Evolutionary conservation across 768 basidiomycete genomes (phyloP).

Genomic region (Grammothele lineata): DNA sequence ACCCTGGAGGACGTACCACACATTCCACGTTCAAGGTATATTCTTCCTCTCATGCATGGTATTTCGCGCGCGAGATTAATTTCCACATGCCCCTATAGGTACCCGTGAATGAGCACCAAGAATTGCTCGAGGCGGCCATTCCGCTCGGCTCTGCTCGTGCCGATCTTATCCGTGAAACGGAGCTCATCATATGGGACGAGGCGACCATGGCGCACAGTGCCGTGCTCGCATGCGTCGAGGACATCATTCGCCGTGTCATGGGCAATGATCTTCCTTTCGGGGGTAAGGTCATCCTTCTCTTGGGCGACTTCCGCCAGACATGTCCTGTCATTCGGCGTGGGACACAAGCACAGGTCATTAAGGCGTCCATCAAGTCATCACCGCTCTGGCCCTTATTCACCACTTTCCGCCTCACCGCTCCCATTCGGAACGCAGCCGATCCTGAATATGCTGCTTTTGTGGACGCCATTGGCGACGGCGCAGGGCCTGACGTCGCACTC

Average conservation of each 20-base stretch:
- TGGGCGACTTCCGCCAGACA: slow-evolving; percentile 36
- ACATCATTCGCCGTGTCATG: slow-evolving; percentile 20
- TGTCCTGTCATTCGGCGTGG: slow-evolving; percentile 31
- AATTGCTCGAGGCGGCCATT: slow-evolving; percentile 28
- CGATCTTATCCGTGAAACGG: slow-evolving; percentile 23
- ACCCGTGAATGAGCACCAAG: slow-evolving; percentile 28
- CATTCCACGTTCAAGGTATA: slow-evolving; percentile 33
- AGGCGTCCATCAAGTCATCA: slow-evolving; percentile 32
- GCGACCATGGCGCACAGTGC: slow-evolving; percentile 32
- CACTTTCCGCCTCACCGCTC: slow-evolving; percentile 18
- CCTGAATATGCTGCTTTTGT: slow-evolving; percentile 28
- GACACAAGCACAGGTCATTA: slow-evolving; percentile 19
- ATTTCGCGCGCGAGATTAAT: not conserved
- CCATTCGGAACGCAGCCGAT: slow-evolving; percentile 32
- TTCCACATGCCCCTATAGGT: slow-evolving; percentile 23
- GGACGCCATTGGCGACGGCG: slow-evolving; percentile 31
- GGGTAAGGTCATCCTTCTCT: slow-evolving; percentile 27
- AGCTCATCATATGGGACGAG: too few relatives aligned
- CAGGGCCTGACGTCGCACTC: too few relatives aligned
- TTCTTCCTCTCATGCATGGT: not conserved
- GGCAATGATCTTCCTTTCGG: slow-evolving; percentile 27
- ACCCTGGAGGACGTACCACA: slow-evolving; percentile 30
- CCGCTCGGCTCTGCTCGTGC: slow-evolving; percentile 14
- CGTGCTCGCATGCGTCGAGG: slow-evolving; percentile 28
- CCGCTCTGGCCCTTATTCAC: slow-evolving; percentile 27